Evolutionary conservation across 1,284 basidiomycete species (phyloP).

Genomic region (Erythrobasidium hasegawianum): DNA sequence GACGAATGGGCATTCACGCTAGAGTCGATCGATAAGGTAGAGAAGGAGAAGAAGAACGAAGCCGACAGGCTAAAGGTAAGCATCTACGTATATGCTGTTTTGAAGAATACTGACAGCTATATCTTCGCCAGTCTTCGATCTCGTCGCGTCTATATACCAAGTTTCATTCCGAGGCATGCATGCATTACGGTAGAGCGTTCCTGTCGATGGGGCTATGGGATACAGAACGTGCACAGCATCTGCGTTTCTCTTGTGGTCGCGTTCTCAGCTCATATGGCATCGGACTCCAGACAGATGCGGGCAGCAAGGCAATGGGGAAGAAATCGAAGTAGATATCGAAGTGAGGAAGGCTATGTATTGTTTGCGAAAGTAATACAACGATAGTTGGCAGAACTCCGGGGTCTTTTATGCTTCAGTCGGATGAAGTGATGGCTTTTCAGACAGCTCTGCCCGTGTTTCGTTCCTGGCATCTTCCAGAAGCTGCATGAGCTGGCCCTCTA

Average conservation of each 20-base stretch:
- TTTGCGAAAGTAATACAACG: too few species aligned
- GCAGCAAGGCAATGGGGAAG: background rate
- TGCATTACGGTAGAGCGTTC: constrained; percentile 48
- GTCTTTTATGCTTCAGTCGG: too few species aligned
- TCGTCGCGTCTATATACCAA: constrained; percentile 46
- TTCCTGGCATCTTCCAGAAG: too few species aligned
- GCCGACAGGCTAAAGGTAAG: constrained; percentile 45
- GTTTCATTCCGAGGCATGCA: constrained; percentile 47
- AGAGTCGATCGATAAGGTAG: constrained; percentile 42
- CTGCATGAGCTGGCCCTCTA: background rate
- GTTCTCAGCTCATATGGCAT: constrained; percentile 39
- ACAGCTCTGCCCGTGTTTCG: too few species aligned
- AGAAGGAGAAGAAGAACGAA: constrained; percentile 39
- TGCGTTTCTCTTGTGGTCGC: constrained; percentile 36
- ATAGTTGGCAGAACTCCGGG: too few species aligned
- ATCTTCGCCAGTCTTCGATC: constrained; percentile 42
- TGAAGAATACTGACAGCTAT: background rate
- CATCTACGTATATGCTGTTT: background rate
- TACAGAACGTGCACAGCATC: constrained; percentile 44
- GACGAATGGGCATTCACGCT: constrained; percentile 46
- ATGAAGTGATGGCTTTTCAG: too few species aligned
- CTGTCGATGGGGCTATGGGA: constrained; percentile 45
- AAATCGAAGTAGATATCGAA: constrained; percentile 1
- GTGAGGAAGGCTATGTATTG: constrained; percentile 5
- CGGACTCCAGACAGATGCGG: constrained; percentile 11